Evolutionary conservation across 164 flowering plant genomes (phyloP).

Genomic region (Cinnamomum chago): DNA sequence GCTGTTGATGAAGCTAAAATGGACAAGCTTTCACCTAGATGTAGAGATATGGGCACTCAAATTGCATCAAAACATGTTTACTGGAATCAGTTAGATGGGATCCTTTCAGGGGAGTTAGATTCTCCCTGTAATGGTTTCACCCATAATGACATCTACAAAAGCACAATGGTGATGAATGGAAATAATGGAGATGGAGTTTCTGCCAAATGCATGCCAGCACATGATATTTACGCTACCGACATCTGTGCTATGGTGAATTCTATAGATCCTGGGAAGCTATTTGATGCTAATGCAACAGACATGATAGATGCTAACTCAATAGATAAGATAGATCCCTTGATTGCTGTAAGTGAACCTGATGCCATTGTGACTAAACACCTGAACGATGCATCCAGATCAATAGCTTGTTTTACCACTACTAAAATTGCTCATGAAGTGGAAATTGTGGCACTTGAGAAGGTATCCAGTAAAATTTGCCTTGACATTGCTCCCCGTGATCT

Average conservation of each 20-base stretch:
- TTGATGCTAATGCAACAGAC: not conserved
- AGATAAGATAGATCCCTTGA: not conserved
- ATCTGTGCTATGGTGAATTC: constrained; percentile 2
- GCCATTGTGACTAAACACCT: not conserved
- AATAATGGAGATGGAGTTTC: constrained; percentile 5
- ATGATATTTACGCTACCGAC: not conserved
- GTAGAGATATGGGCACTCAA: not conserved
- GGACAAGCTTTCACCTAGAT: not conserved
- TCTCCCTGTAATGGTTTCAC: constrained; percentile 1
- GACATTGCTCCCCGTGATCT: not conserved
- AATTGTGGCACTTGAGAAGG: not conserved
- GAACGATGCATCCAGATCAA: not conserved
- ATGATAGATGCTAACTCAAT: not conserved
- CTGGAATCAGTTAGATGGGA: constrained; percentile 5
- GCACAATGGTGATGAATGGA: constrained; percentile 9
- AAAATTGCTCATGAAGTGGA: not conserved
- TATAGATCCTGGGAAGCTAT: not conserved
- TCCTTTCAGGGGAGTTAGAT: not conserved
- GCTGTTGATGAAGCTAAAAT: constrained; percentile 6
- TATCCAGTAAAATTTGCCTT: not conserved
- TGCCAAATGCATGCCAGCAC: not conserved
- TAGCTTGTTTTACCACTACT: not conserved
- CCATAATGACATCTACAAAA: constrained; percentile 11
- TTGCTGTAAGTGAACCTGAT: not conserved
- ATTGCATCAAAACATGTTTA: constrained; percentile 1